Percentiles rank a stretch among this genome's conserved stretches.
Evolutionary conservation across 441 rosid genomes (phyloP).

Genomic region (Adansonia grandidieri): DNA sequence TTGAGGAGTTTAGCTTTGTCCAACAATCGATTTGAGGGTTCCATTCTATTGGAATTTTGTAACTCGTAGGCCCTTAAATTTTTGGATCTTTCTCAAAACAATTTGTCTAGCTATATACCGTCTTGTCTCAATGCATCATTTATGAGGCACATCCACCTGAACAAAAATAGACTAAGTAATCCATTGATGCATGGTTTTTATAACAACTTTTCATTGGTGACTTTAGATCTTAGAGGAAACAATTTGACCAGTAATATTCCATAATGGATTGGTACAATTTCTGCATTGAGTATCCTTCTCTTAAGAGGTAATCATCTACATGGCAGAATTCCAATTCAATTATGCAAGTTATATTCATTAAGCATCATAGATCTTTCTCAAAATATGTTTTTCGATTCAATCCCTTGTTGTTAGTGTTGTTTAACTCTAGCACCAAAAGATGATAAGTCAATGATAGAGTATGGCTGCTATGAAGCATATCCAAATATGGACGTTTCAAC

Average conservation of each 20-base stretch:
- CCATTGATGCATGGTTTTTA: too few relatives aligned
- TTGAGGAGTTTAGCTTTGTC: neutral
- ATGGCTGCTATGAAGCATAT: accelerated
- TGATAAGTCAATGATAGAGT: neutral
- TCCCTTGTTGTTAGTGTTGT: neutral
- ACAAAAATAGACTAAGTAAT: neutral
- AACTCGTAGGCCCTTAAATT: neutral
- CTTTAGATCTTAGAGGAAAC: neutral
- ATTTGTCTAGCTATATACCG: neutral
- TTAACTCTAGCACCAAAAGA: neutral
- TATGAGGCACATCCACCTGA: neutral
- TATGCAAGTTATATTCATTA: neutral
- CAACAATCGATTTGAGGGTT: slow-evolving; percentile 4
- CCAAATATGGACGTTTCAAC: neutral
- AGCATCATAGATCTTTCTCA: slow-evolving; percentile 9
- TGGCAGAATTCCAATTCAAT: slow-evolving; percentile 2
- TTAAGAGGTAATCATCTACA: neutral
- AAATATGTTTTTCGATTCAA: slow-evolving; percentile 1
- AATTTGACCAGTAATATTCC: neutral
- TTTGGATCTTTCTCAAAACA: neutral
- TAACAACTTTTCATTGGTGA: neutral
- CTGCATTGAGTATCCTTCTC: neutral
- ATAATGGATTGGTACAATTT: neutral
- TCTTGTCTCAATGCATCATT: neutral
- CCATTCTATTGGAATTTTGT: neutral